Evolutionary conservation across 2,329 filamentous ascomycete species (phyloP).

Genomic region (Xylariaceae sp.): DNA sequence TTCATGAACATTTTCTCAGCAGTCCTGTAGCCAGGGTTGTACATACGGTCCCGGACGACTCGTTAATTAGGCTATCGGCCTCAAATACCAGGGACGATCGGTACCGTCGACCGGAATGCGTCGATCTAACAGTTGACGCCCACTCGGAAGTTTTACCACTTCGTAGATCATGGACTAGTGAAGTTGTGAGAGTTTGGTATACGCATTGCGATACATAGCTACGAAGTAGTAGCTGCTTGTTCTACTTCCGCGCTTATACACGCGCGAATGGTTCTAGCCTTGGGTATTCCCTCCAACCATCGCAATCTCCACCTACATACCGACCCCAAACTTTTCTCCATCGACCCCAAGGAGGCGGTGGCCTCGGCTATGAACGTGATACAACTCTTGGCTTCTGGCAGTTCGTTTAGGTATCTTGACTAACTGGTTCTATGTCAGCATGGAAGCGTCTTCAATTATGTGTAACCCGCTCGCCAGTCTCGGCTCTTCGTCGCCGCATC

Average conservation of each 20-base stretch:
- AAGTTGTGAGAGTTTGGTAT: constrained; percentile 15
- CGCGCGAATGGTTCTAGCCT: not conserved
- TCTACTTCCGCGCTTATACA: constrained; percentile 2
- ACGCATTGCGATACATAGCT: not conserved
- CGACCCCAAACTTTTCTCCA: constrained; percentile 15
- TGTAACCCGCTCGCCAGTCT: constrained; percentile 12
- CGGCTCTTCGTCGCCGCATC: constrained; percentile 1
- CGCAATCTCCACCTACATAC: constrained; percentile 3
- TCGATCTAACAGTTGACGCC: constrained; percentile 20
- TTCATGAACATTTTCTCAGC: constrained; percentile 25
- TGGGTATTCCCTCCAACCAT: constrained; percentile 11
- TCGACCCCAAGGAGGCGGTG: constrained; percentile 17
- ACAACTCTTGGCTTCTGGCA: constrained; percentile 9
- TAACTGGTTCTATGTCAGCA: constrained; percentile 17
- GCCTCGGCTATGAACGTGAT: not conserved
- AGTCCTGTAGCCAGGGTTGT: constrained; percentile 10
- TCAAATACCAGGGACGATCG: constrained; percentile 4
- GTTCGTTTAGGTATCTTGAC: constrained; percentile 22
- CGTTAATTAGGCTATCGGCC: constrained; percentile 1
- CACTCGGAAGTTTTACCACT: constrained; percentile 19
- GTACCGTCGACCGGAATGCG: constrained; percentile 10
- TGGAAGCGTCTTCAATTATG: constrained; percentile 20
- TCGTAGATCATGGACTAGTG: constrained; percentile 12
- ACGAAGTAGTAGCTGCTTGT: constrained; percentile 4
- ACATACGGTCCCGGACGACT: constrained; percentile 3